Percentiles rank a stretch among this genome's conserved stretches.
phyloP scores from a whole-genome alignment of 768 basidiomycete species.

The Xerocomus potaroensis region DNA sequence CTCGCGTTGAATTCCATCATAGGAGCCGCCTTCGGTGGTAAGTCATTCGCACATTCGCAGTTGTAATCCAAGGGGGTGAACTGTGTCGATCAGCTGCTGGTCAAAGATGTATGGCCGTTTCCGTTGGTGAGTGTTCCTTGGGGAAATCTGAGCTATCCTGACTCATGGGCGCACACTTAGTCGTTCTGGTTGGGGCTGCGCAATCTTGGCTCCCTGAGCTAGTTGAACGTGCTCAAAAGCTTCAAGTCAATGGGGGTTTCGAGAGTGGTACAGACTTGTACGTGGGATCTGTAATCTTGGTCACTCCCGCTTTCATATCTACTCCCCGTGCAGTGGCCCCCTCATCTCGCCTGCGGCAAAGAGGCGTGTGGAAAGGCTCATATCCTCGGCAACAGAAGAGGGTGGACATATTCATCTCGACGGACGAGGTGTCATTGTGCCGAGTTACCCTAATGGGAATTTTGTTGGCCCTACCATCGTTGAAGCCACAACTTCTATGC shows the following conservation, averaged over 20 bases:
- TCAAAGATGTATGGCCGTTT: conserved; percentile 96
- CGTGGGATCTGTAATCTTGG: conserved; percentile 10
- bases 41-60: conserved; percentile 23
- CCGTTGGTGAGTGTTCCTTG: conserved; percentile 58
- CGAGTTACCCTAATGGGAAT: conserved; percentile 82
- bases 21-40: conserved; percentile 91
- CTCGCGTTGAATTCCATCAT: conserved; percentile 86
- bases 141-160: background rate
- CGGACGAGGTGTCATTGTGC: conserved; percentile 66
- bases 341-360: conserved; percentile 83
- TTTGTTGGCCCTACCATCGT: conserved; percentile 93
- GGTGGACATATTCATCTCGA: conserved; percentile 87
- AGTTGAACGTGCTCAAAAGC: conserved; percentile 69
- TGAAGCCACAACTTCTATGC: conserved; percentile 78
- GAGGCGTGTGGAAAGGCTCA: conserved; percentile 66
- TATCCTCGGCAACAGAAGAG: conserved; percentile 69
- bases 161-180: conserved; percentile 29
- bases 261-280: conserved; percentile 82
- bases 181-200: conserved; percentile 77
- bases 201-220: conserved; percentile 84
- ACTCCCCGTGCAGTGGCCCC: conserved; percentile 49
- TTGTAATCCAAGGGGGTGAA: conserved; percentile 20
- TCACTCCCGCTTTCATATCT: background rate
- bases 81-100: conserved; percentile 65
- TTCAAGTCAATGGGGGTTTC: conserved; percentile 89